Percentiles rank a stretch among this genome's conserved stretches.
Conservation (phyloP, 371 early-diverging fungal genomes). For the Mortierella sp. region DNA sequence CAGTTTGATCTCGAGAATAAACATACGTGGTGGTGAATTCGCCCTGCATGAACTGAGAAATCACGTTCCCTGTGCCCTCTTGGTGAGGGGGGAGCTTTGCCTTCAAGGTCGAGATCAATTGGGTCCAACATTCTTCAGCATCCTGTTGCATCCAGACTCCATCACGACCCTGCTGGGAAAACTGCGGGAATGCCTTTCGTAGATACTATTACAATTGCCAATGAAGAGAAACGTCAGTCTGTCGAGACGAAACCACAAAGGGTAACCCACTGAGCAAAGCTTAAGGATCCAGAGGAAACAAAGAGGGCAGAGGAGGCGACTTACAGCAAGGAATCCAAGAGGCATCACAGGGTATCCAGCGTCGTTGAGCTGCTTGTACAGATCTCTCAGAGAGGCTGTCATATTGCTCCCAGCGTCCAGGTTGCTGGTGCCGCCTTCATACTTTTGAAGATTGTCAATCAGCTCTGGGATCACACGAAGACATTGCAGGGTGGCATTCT, state of each 20-base stretch:
- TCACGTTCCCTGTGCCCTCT: conserved; percentile 58
- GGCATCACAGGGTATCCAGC: conserved; percentile 84
- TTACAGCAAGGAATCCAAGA: conserved; percentile 79
- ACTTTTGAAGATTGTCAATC: conserved; percentile 51
- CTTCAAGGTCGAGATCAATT: conserved; percentile 72
- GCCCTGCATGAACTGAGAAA: conserved; percentile 89
- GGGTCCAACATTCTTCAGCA: conserved; percentile 98
- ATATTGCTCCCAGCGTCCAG: conserved; percentile 68
- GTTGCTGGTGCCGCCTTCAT: conserved; percentile 31
- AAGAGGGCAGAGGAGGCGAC: too few species aligned
- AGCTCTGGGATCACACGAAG: conserved; percentile 92
- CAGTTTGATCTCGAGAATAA: too few species aligned
- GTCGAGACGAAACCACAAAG: too few species aligned
- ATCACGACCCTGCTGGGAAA: conserved; percentile 77
- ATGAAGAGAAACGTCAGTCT: too few species aligned
- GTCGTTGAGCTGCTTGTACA: conserved; percentile 77
- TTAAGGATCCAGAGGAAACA: too few species aligned
- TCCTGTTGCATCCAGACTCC: conserved; percentile 93
- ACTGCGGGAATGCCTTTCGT: conserved; percentile 87
- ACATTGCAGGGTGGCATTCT: conserved; percentile 97
- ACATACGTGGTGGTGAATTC: conserved; percentile 70
- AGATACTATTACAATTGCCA: conserved; percentile 66
- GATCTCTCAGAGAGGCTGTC: conserved; percentile 74
- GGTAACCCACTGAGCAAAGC: too few species aligned
- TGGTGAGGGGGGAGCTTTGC: conserved; percentile 72